phyloP scores from a whole-genome alignment of 805 yeast species.

The Ogataea naganishii region DNA sequence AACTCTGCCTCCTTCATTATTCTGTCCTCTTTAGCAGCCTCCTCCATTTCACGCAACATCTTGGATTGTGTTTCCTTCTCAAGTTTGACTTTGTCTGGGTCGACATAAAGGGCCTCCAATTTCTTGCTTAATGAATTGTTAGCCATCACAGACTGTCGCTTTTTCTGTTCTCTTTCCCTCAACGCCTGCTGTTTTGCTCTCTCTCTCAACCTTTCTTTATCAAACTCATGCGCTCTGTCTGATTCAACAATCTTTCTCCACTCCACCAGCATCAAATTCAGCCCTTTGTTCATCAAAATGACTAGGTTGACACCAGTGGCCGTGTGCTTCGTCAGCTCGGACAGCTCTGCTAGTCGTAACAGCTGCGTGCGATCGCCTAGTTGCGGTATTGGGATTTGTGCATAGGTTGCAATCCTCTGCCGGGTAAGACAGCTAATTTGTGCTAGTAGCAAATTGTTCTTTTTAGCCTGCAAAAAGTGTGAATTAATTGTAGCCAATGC shows the following conservation, averaged over 20 bases:
- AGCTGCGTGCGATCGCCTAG: too few relatives aligned
- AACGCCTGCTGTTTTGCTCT: slow-evolving; percentile 14
- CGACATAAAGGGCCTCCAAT: slow-evolving; percentile 15
- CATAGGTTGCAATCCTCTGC: slow-evolving; percentile 24
- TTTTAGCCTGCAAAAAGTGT: slow-evolving; percentile 31
- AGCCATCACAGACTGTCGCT: slow-evolving; percentile 5
- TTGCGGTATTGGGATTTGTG: too few relatives aligned
- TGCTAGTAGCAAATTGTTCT: slow-evolving; percentile 41
- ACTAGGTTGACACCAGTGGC: too few relatives aligned
- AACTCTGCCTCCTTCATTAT: slow-evolving; percentile 12
- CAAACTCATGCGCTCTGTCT: slow-evolving; percentile 32
- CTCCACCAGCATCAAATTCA: slow-evolving; percentile 28
- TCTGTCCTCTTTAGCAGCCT: slow-evolving; percentile 17
- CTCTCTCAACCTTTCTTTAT: slow-evolving; percentile 20
- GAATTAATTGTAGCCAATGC: slow-evolving; percentile 15
- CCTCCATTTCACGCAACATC: slow-evolving; percentile 14
- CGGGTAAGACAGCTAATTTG: slow-evolving; percentile 37
- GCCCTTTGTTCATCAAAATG: slow-evolving; percentile 17
- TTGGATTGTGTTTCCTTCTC: slow-evolving; percentile 18
- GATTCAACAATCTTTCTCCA: slow-evolving; percentile 28
- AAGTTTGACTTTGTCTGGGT: slow-evolving; percentile 15
- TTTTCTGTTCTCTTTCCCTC: slow-evolving; percentile 11
- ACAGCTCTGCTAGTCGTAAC: too few relatives aligned
- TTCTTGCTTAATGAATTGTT: slow-evolving; percentile 7
- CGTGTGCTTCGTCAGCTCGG: too few relatives aligned